Base-by-base conservation (phyloP, 768 basidiomycete genomes). In the Russula sp. region DNA sequence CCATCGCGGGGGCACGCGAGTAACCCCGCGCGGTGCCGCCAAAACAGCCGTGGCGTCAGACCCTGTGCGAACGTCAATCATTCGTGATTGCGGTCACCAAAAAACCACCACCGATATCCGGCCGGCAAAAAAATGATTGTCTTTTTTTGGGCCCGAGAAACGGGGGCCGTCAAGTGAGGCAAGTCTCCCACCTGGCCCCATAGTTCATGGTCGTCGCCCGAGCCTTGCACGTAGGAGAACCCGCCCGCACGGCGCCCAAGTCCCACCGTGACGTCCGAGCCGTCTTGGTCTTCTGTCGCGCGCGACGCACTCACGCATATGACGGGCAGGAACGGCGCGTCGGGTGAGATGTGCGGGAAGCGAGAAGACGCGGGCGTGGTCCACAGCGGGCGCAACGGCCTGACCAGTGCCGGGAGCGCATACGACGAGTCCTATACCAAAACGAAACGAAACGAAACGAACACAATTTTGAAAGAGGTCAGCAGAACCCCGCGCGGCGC, bases 141-240 rank as follows among this genome's bases (percentile, higher is more conserved):
- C 2, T 27, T 27, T 27, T 27, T 27, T 27, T 27, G 2, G 27
- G 27, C 27, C 2, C 27, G 27, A 27, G 27, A 27, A 27, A 27
- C 27, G 27, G 27, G 27, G 27, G 27, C 27, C 27, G 27, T 27
- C 27, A 27, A 27, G 27, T 27, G 27, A 18, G 8, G 9, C 13
- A 11, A 11, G 47, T 18, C 18, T 10, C 77, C 35, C 59, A 89
- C 90, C 83, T 83, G 82, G 34, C 86, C 82, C 94, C 93, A 95
- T 6, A 89, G 77, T 73, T 97, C 94, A 70, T 95, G 92, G 69
- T 98, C 96, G 69, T 98, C 96, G 0, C 94, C 96, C 0, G 90
- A 91, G 1, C 96, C 96, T 72, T 96, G 94, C 8, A 98, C 83
- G 71, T 98, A 98, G 22, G 85, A 78, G 71, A 87, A 97, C 0